Evolutionary conservation across 148 eudicot genomes (phyloP).

Genomic region (Vaccinium macrocarpon): DNA sequence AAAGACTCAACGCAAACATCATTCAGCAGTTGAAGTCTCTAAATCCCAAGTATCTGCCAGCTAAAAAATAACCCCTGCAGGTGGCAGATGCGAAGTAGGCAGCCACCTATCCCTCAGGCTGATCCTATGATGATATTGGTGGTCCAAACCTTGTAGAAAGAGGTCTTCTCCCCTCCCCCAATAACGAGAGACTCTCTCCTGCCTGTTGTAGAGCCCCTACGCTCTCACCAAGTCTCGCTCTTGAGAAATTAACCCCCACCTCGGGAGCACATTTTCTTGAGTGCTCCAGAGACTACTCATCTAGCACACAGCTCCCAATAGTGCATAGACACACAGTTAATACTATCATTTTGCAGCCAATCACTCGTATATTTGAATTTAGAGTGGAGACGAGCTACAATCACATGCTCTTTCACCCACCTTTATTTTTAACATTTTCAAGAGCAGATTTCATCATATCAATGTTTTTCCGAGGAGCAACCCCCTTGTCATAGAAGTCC

Average conservation of each 20-base stretch:
- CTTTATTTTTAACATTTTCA: constrained; percentile 45
- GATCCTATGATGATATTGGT: neutral
- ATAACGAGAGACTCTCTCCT: neutral
- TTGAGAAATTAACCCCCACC: neutral
- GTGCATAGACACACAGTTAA: too few species aligned
- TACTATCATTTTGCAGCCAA: neutral
- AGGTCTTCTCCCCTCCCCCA: neutral
- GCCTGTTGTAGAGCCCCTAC: neutral
- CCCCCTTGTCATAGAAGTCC: constrained; percentile 97
- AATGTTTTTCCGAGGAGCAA: constrained; percentile 92
- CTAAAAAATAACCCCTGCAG: neutral
- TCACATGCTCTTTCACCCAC: constrained; percentile 24
- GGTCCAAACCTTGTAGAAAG: neutral
- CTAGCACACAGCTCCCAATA: neutral
- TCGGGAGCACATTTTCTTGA: neutral
- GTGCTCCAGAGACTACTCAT: neutral
- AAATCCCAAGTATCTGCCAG: neutral
- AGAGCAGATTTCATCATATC: constrained; percentile 93
- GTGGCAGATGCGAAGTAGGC: neutral
- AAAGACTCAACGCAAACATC: neutral
- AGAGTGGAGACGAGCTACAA: neutral
- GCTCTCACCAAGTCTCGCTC: neutral
- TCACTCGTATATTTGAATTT: neutral
- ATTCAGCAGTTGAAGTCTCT: neutral
- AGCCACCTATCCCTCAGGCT: neutral